A percentile compares a stretch with the other conserved stretches of the same genome.
Evolutionary conservation across 1,139 yeast species (phyloP).

Genomic region (Oligophagozyma castellii): DNA sequence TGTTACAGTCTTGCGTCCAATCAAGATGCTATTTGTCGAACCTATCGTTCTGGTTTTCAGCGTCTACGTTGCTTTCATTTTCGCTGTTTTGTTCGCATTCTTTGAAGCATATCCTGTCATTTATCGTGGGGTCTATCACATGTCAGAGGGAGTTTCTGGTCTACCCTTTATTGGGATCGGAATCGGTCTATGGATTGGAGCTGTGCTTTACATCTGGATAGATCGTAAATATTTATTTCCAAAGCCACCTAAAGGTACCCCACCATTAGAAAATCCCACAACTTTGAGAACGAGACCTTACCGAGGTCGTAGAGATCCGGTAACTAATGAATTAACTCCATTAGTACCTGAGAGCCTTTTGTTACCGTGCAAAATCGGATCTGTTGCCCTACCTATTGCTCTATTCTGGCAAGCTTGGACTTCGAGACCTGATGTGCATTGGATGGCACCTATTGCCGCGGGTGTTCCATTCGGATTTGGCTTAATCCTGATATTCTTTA

Average conservation of each 20-base stretch:
- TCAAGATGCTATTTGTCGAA: conserved; percentile 50
- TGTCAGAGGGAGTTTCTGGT: conserved; percentile 50
- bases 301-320: conserved; percentile 25
- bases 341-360: conserved; percentile 33
- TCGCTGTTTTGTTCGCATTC: conserved; percentile 65
- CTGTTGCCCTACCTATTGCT: conserved; percentile 50
- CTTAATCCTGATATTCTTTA: conserved; percentile 56
- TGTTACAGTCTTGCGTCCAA: conserved; percentile 42
- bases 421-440: conserved; percentile 46
- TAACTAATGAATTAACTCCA: conserved; percentile 37
- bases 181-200: conserved; percentile 45
- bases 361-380: conserved; percentile 40
- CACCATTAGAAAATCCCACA: conserved; percentile 17
- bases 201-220: conserved; percentile 33
- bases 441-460: conserved; percentile 69
- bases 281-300: conserved; percentile 15
- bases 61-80: conserved; percentile 53
- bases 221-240: conserved; percentile 40
- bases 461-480: conserved; percentile 72
- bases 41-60: conserved; percentile 60
- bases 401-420: conserved; percentile 82
- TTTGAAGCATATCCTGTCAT: conserved; percentile 69
- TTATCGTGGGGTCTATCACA: conserved; percentile 45
- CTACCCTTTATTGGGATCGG: conserved; percentile 60
- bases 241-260: conserved; percentile 48